Evolutionary conservation across 805 yeast genomes (phyloP).

Genomic region (Kluyveromyces wickerhamii): DNA sequence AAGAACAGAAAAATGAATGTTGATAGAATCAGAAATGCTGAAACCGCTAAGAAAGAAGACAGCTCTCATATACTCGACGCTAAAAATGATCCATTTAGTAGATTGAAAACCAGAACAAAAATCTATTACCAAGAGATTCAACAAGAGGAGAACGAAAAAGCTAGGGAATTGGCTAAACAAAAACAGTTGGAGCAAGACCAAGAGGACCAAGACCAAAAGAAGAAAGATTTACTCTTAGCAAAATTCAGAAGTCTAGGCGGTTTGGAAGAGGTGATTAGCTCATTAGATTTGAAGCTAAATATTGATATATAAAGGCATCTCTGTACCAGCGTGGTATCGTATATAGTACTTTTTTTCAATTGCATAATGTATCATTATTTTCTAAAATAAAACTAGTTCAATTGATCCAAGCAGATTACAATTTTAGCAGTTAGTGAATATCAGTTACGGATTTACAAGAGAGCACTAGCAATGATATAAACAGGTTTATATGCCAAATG

Average conservation of each 20-base stretch:
- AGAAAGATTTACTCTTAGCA: constrained; percentile 38
- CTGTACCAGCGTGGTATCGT: no score
- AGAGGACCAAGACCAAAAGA: constrained; percentile 39
- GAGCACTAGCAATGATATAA: no score
- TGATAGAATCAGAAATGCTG: constrained; percentile 72
- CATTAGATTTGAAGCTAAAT: constrained; percentile 35
- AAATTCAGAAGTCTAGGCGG: constrained; percentile 53
- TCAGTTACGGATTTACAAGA: no score
- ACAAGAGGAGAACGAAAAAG: constrained; percentile 51
- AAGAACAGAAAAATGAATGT: constrained; percentile 80
- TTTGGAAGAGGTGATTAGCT: constrained; percentile 42
- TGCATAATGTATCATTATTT: no score
- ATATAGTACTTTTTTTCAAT: no score
- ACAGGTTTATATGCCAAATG: no score
- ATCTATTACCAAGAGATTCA: constrained; percentile 59
- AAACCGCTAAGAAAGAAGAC: constrained; percentile 53
- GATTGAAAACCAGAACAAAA: constrained; percentile 81
- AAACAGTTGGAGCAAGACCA: constrained; percentile 33
- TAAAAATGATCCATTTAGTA: constrained; percentile 72
- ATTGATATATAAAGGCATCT: constrained; percentile 24
- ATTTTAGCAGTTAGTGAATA: no score
- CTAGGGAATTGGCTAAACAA: constrained; percentile 44
- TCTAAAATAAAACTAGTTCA: no score
- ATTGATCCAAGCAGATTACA: no score
- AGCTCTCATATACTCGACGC: constrained; percentile 34